A percentile compares a stretch with the other conserved stretches of the same genome.
Evolutionary conservation across 140 eudicot species (phyloP).

Genomic region (Flaveria floridana): DNA sequence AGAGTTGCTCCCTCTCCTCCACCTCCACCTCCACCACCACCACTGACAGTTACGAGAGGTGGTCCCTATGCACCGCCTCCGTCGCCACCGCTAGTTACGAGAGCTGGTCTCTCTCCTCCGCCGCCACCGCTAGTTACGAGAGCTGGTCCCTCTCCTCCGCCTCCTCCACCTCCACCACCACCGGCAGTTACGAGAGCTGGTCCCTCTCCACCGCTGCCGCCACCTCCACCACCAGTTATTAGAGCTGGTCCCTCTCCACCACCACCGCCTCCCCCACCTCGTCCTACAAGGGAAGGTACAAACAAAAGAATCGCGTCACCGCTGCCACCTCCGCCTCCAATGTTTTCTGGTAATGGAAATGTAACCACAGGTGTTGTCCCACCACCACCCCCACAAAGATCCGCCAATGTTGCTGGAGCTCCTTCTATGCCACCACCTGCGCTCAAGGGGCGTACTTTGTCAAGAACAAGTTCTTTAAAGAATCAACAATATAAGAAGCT

Average conservation of each 20-base stretch:
- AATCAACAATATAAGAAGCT: slow-evolving; percentile 58
- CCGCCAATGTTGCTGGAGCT: slow-evolving; percentile 36
- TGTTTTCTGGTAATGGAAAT: slow-evolving; percentile 24
- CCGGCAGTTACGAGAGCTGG: slow-evolving; percentile 30
- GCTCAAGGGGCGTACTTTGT: slow-evolving; percentile 44
- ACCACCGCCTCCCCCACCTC: slow-evolving; percentile 45
- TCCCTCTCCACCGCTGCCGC: slow-evolving; percentile 36
- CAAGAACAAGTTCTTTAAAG: slow-evolving; percentile 44
- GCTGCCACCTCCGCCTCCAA: slow-evolving; percentile 55
- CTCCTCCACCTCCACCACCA: slow-evolving; percentile 38
- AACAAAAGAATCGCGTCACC: slow-evolving; percentile 24
- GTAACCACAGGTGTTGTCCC: slow-evolving; percentile 27
- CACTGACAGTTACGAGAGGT: too few relatives aligned
- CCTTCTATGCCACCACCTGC: slow-evolving; percentile 58
- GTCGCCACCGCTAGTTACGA: slow-evolving; percentile 1
- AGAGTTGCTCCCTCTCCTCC: slow-evolving; percentile 36
- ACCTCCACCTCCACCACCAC: neutral
- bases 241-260: slow-evolving; percentile 33
- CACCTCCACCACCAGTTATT: slow-evolving; percentile 42
- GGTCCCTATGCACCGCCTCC: too few relatives aligned
- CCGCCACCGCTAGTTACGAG: slow-evolving; percentile 6
- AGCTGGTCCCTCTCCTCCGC: slow-evolving; percentile 45
- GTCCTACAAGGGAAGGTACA: slow-evolving; percentile 26
- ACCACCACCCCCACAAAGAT: slow-evolving; percentile 39
- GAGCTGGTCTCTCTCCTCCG: slow-evolving; percentile 36